Evolutionary conservation across 148 eudicot species (phyloP).

Genomic region (Vaccinium darrowii): DNA sequence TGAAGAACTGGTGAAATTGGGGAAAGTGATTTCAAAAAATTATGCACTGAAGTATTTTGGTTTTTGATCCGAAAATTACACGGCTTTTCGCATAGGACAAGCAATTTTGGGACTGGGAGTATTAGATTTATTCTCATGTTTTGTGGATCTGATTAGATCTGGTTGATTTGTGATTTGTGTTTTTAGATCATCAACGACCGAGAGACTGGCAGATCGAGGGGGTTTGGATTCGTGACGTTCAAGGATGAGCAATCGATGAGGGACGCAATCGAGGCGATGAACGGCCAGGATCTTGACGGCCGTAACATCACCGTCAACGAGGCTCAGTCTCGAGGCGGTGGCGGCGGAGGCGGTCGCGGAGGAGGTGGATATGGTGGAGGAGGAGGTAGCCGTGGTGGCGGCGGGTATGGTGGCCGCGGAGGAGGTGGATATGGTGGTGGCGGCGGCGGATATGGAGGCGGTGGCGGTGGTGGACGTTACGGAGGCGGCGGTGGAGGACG

Average conservation of each 20-base stretch:
- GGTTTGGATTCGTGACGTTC: conserved; percentile 53
- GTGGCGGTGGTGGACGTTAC: conserved; percentile 25
- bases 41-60: too few species aligned
- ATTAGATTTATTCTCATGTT: background rate
- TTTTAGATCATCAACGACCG: conserved; percentile 44
- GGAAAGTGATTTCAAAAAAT: background rate
- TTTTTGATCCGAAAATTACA: background rate
- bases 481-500: conserved; percentile 28
- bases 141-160: conserved; percentile 14
- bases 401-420: conserved; percentile 15
- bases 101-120: background rate
- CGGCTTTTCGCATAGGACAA: background rate
- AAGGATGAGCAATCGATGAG: conserved; percentile 40
- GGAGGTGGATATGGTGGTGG: conserved; percentile 26
- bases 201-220: conserved; percentile 54
- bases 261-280: conserved; percentile 48
- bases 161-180: background rate
- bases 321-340: conserved; percentile 34
- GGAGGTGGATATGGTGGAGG: conserved; percentile 17
- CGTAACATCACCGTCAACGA: conserved; percentile 43
- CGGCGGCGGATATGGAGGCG: conserved; percentile 18
- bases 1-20: background rate
- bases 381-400: too few species aligned
- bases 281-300: conserved; percentile 38
- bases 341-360: background rate